Evolutionary conservation across 1,284 basidiomycete species (phyloP), one percentile per base, ranked within the genome.

Genomic region (Abortiporus biennis): DNA sequence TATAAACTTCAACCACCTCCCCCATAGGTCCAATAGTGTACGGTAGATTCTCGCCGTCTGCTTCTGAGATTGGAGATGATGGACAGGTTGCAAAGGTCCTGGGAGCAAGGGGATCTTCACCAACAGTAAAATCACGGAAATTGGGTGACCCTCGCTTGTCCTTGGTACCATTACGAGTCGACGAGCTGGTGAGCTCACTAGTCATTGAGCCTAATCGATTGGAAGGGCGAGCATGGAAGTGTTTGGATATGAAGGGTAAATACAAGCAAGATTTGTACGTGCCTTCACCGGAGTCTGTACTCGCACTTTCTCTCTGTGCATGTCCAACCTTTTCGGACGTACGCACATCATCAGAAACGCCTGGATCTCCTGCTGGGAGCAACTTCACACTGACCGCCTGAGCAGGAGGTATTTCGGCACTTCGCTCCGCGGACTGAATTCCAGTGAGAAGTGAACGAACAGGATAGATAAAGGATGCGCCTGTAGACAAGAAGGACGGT

Each of bases 361-460:
- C n/a, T n/a, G n/a, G n/a, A n/a, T n/a, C n/a, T n/a, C n/a, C n/a
- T n/a, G n/a, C n/a, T n/a, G n/a, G n/a, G n/a, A n/a, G n/a, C n/a
- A n/a, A n/a, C n/a, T n/a, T n/a, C n/a, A n/a, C n/a, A n/a, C n/a
- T n/a, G n/a, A n/a, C n/a, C n/a, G n/a, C n/a, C n/a, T n/a, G n/a
- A n/a, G n/a, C n/a, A n/a, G n/a, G n/a, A n/a, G n/a, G n/a, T n/a
- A n/a, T n/a, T n/a, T n/a, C n/a, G n/a, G n/a, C n/a, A n/a, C n/a
- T 24, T 3, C 32, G 37, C 6, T 46, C 36, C n/a, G 49, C 54
- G 1, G 57, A 50, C 21, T 58, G 59, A 20, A 64, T 59, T 11
- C 59, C 56, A 33, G 45, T 51, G 16, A 64, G 54, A 13, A 65
- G 47, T 9, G 63, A 59, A 17, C 57, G 55, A 32, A 63, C 54